Base-by-base conservation (phyloP, 495 filamentous ascomycete species). In the Neurospora tetrasperma region DNA sequence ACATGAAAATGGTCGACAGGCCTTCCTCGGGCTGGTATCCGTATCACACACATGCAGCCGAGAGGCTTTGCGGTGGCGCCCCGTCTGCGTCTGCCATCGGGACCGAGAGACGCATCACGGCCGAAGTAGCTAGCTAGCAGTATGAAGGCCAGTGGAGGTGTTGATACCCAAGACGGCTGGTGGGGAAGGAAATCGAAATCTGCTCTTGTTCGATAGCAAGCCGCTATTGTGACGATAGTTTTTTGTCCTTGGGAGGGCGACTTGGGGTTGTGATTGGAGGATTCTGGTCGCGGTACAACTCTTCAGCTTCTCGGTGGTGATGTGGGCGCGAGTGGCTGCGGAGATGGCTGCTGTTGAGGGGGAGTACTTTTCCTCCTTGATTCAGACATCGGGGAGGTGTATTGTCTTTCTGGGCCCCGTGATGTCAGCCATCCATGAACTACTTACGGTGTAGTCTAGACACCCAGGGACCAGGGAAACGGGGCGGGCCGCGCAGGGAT, bases 101-200 rank as follows among this genome's bases (percentile, higher is more conserved):
- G 72, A 73, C 72, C 72, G 72, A 73, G 44, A 31, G 68, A n/a
- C 62, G 68, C 69, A 59, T 73, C 41, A 20, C 31, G 42, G 27
- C 72, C 72, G 72, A 73, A 23, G 27, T 62, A 9, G 2, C 12
- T 62, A 14, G 2, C 23, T 62, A 14, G 69, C 66, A 14, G 16
- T 27, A 46, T 46, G 42, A 31, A 31, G 43, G 20, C 31, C 35
- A 20, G 48, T 62, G 23, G 23, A 70, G 42, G 42, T 54, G 39
- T 73, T 70, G 68, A 59, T 70, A 46, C 42, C 72, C 68, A 70
- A 70, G 35, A 73, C 6, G 0, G 48, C 48, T 31, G 48, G 48
- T 31, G 23, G 23, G 23, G 23, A 27, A 16, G 23, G 48, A 31
- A 14, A 31, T 59, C 48, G 23, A 23, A 59, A 31, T 59, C 11